Evolutionary conservation across 345 rosid genomes (phyloP), one percentile per base, ranked within the genome.

Genomic region (Lagerstroemia speciosa): DNA sequence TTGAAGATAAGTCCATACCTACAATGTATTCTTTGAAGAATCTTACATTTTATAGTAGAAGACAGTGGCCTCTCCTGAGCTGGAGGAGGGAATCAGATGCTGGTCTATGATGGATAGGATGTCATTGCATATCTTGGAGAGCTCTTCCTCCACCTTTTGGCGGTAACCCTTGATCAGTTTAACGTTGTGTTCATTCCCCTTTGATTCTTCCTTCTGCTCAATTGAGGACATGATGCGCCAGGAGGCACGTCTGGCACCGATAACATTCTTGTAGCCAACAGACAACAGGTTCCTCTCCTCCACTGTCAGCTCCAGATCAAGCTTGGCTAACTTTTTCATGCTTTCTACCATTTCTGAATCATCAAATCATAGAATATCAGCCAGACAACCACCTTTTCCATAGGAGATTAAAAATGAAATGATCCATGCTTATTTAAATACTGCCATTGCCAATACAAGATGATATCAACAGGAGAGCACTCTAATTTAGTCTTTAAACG

Each of bases 221-320:
- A n/a, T n/a, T n/a, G n/a, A n/a, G n/a, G n/a, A n/a, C n/a, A n/a
- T n/a, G n/a, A n/a, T n/a, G n/a, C n/a, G n/a, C n/a, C n/a, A n/a
- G n/a, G n/a, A n/a, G n/a, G n/a, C n/a, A n/a, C n/a, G n/a, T n/a
- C n/a, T n/a, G n/a, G n/a, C n/a, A n/a, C n/a, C n/a, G n/a, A n/a
- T n/a, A n/a, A 93, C 98, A 69, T 89, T 89, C 68, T 91, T 93
- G 85, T 93, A 93, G 12, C 97, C 98, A 27, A 93, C 98, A 0
- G 98, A 93, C 5, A 93, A 87, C 11, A 93, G 88, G 79, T 93
- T 93, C 86, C 98, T 89, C 84, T 94, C 99, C 77, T 93, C 98
- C 37, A 93, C 96, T 0, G 95, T 89, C 50, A 93, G 84, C 79
- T 93, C 96, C 22, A 87, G 82, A 72, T 86, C 83, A 16, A 93